Percentiles rank a stretch among this genome's conserved stretches.
Conservation (phyloP, 306 rosid genomes). For the Alnus glutinosa region DNA sequence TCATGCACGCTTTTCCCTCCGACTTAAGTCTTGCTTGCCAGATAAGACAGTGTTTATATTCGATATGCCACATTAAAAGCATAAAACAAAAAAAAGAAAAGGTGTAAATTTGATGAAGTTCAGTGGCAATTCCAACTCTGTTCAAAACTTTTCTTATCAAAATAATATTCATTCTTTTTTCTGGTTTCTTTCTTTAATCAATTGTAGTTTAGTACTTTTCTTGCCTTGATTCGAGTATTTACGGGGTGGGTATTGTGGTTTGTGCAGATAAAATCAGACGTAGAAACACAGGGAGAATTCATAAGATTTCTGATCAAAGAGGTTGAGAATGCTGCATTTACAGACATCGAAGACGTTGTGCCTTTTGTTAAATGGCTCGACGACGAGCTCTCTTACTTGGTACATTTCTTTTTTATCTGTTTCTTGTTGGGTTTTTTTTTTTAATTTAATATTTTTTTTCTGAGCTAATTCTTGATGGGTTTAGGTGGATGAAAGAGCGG, state of each 20-base stretch:
- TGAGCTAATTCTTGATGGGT: background rate
- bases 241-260: background rate
- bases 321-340: slow-evolving; percentile 84
- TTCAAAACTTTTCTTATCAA: background rate
- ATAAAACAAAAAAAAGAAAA: background rate
- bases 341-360: slow-evolving; percentile 80
- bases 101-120: slow-evolving; percentile 34
- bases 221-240: background rate
- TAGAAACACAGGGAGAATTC: slow-evolving; percentile 95
- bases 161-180: too few relatives aligned
- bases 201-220: background rate
- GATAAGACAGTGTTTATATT: slow-evolving; percentile 58
- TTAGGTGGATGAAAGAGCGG: slow-evolving; percentile 98
- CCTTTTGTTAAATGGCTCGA: slow-evolving; percentile 99
- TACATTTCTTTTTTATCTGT: slow-evolving; percentile 17
- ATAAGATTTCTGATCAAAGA: slow-evolving; percentile 85
- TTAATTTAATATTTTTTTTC: too few relatives aligned
- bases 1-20: slow-evolving; percentile 29
- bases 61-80: slow-evolving; percentile 8
- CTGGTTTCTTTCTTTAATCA: background rate
- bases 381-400: slow-evolving; percentile 94
- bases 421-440: background rate
- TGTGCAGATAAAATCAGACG: slow-evolving; percentile 88
- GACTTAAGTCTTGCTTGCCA: slow-evolving; percentile 36
- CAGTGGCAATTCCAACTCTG: slow-evolving; percentile 23